A percentile compares a stretch with the other conserved stretches of the same genome.
phyloP scores from a whole-genome alignment of 352 stramenopile species.

The Globisporangium ultimum region DNA sequence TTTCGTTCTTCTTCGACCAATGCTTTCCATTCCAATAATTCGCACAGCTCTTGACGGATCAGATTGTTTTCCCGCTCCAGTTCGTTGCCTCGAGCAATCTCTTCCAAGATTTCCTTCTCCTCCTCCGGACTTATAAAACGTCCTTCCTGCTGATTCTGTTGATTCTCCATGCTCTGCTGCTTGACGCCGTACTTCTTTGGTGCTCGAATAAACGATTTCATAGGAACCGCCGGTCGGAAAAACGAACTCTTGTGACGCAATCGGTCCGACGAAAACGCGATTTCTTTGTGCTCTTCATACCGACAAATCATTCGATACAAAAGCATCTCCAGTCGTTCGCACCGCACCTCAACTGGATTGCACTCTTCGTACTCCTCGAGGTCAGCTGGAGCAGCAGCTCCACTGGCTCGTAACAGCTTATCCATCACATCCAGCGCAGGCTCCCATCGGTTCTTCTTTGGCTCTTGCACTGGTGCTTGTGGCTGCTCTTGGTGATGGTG shows the following conservation, averaged over 20 bases:
- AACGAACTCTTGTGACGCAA: conserved; percentile 16
- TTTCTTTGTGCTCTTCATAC: conserved; percentile 79
- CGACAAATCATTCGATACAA: conserved; percentile 85
- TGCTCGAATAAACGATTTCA: conserved; percentile 37
- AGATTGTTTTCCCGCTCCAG: conserved; percentile 67
- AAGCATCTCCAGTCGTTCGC: conserved; percentile 75
- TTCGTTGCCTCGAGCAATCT: conserved; percentile 38
- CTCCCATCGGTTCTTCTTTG: conserved; percentile 70
- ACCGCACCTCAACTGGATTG: conserved; percentile 48
- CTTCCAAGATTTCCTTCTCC: conserved; percentile 44
- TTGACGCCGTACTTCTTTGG: conserved; percentile 45
- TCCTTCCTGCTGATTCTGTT: conserved; percentile 24
- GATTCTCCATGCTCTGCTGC: conserved; percentile 26
- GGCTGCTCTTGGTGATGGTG: conserved; percentile 13
- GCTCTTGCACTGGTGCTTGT: conserved; percentile 19
- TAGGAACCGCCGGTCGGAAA: conserved; percentile 12
- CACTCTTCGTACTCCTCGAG: conserved; percentile 30
- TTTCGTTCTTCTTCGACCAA: conserved; percentile 48
- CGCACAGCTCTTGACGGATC: conserved; percentile 61
- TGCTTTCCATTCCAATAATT: conserved; percentile 74
- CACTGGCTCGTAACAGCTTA: conserved; percentile 60
- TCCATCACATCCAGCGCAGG: conserved; percentile 80
- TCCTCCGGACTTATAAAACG: conserved; percentile 14
- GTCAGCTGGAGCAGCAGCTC: conserved; percentile 37
- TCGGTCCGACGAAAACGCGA: conserved; percentile 50